phyloP scores from a whole-genome alignment of 371 early-diverging fungal genomes.

The Dipsacomyces acuminosporus region DNA sequence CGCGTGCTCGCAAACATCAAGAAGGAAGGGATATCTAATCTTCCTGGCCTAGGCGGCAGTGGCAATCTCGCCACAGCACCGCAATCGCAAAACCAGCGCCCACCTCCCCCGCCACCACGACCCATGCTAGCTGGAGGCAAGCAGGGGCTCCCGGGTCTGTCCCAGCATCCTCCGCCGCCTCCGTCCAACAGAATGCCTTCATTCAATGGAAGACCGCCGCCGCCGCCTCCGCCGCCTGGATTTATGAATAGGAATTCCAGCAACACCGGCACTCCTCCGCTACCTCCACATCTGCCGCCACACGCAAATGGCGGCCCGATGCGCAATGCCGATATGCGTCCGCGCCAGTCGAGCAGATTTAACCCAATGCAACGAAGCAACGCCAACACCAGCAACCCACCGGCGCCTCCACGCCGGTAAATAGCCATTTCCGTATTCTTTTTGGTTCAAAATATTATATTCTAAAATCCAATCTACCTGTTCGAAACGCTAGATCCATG shows the following conservation, averaged over 20 bases:
- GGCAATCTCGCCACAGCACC: too few species aligned
- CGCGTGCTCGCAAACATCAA: slow-evolving; percentile 33
- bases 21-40: slow-evolving; percentile 6
- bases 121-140: background rate
- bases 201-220: background rate
- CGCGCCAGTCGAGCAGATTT: slow-evolving; percentile 21
- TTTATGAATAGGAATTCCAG: background rate
- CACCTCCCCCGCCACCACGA: background rate
- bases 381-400: too few species aligned
- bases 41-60: slow-evolving; percentile 23
- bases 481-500: slow-evolving; percentile 42
- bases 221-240: background rate
- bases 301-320: slow-evolving; percentile 5
- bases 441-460: too few species aligned
- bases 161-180: slow-evolving; percentile 6
- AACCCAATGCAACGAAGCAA: slow-evolving; percentile 31
- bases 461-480: too few species aligned
- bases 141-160: slow-evolving; percentile 2
- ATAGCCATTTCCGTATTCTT: too few species aligned
- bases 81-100: background rate
- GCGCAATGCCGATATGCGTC: slow-evolving; percentile 8
- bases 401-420: background rate
- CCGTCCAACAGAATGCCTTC: slow-evolving; percentile 1
- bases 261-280: background rate
- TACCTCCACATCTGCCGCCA: slow-evolving; percentile 5